Conservation (phyloP, 495 filamentous ascomycete species). For the Neurospora sp. region DNA sequence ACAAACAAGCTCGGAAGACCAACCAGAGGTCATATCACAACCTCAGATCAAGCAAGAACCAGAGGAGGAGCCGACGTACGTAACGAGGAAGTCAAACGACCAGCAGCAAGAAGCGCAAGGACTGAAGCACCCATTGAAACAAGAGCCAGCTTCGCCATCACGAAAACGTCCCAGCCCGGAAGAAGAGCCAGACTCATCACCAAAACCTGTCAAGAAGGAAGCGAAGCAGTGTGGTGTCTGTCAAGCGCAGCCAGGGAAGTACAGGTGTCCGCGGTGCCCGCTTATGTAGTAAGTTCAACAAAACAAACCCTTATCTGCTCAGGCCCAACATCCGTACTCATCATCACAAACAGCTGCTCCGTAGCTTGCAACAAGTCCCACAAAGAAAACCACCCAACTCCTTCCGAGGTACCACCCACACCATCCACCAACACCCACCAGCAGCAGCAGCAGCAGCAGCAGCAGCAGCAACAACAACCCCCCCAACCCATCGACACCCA, state of each 20-base stretch:
- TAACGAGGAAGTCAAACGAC: not conserved
- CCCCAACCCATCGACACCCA: conserved; percentile 10
- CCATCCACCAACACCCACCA: not conserved
- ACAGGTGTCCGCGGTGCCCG: conserved; percentile 56
- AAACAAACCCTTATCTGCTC: not conserved
- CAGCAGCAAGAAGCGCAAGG: not conserved
- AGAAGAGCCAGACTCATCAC: not conserved
- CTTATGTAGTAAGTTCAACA: conserved; percentile 45
- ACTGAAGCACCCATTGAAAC: not conserved
- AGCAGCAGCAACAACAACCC: not conserved
- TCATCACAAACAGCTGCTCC: conserved; percentile 47
- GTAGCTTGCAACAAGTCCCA: conserved; percentile 57
- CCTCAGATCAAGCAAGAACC: not conserved
- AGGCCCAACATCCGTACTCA: not conserved
- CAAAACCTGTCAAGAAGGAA: conserved; percentile 2
- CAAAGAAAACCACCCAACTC: conserved; percentile 35
- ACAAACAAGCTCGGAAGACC: not conserved
- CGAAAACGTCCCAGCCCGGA: conserved; percentile 2
- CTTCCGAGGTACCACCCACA: not conserved
- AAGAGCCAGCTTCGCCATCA: conserved; percentile 3
- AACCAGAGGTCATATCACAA: not conserved
- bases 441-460: not conserved
- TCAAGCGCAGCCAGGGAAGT: conserved; percentile 45
- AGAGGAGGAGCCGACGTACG: not conserved
- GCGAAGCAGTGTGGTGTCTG: conserved; percentile 47